phyloP scores from a whole-genome alignment of 2,329 filamentous ascomycete species.

The Ascochyta koolunga region DNA sequence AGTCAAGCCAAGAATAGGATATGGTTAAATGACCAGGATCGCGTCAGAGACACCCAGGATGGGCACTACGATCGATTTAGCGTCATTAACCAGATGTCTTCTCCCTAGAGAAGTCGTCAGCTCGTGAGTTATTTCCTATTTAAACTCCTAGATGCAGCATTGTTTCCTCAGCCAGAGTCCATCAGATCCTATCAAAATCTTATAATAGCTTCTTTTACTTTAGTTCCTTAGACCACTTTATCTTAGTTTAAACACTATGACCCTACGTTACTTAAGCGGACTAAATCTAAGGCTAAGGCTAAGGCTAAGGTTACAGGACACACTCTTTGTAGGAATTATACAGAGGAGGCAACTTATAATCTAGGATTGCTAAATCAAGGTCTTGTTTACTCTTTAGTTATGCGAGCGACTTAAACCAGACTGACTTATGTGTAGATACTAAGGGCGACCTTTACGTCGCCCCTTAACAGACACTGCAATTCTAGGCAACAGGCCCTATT shows the following conservation, averaged over 20 bases:
- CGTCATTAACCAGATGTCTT: too few relatives aligned
- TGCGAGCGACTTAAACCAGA: background rate
- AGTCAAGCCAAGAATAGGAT: background rate
- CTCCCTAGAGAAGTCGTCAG: background rate
- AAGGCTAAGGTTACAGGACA: too few relatives aligned
- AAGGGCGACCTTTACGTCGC: background rate
- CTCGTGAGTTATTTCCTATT: background rate
- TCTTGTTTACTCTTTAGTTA: background rate
- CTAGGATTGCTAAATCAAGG: background rate
- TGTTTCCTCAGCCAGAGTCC: background rate
- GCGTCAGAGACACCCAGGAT: background rate
- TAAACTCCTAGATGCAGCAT: background rate
- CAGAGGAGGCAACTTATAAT: background rate
- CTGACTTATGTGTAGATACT: background rate
- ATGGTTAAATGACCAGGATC: background rate
- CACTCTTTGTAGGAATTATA: background rate
- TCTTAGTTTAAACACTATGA: too few relatives aligned
- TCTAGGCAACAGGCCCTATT: too few relatives aligned
- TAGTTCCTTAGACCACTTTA: too few relatives aligned
- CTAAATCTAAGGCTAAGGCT: too few relatives aligned
- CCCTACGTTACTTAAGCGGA: too few relatives aligned
- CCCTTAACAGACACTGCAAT: too few relatives aligned
- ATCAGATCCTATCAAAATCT: too few relatives aligned
- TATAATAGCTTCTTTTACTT: too few relatives aligned
- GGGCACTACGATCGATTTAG: background rate